Percentiles rank a stretch among this genome's conserved stretches.
phyloP scores from a whole-genome alignment of 106 monocot genomes.

The Phalaenopsis equestris region DNA sequence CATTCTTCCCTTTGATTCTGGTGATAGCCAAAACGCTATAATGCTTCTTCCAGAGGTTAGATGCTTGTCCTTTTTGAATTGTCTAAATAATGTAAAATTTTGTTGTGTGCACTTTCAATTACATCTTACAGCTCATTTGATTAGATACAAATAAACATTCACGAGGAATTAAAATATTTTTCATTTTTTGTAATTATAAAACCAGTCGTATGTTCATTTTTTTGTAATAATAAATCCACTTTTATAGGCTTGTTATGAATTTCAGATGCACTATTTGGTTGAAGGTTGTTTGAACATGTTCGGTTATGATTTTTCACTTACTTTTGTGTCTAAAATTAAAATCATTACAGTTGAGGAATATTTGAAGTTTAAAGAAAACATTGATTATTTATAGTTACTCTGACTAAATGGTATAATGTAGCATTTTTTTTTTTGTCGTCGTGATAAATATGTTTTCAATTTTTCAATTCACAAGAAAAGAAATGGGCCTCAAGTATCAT shows the following conservation, averaged over 20 bases:
- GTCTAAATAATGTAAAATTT: too few relatives aligned
- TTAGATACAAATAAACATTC: not conserved
- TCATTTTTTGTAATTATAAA: too few relatives aligned
- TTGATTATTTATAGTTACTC: not conserved
- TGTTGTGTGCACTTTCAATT: not conserved
- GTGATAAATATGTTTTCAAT: not conserved
- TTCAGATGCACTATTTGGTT: not conserved
- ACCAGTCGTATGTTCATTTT: not conserved
- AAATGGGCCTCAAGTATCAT: not conserved
- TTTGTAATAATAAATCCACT: not conserved
- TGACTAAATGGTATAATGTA: not conserved
- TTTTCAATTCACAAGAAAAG: not conserved
- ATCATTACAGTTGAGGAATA: not conserved
- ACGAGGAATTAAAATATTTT: not conserved
- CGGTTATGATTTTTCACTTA: not conserved
- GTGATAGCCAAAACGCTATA: constrained; percentile 38
- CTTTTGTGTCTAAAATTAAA: not conserved
- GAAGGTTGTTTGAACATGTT: not conserved
- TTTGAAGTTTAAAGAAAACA: not conserved
- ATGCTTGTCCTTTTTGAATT: not conserved
- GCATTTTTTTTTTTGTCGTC: not conserved
- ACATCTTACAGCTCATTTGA: not conserved
- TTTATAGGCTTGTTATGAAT: not conserved
- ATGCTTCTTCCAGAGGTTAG: constrained; percentile 71
- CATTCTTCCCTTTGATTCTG: constrained; percentile 65